A percentile compares a stretch with the other conserved stretches of the same genome.
Conservation (phyloP, 2,329 filamentous ascomycete species). For the Monosporascus sp. region DNA sequence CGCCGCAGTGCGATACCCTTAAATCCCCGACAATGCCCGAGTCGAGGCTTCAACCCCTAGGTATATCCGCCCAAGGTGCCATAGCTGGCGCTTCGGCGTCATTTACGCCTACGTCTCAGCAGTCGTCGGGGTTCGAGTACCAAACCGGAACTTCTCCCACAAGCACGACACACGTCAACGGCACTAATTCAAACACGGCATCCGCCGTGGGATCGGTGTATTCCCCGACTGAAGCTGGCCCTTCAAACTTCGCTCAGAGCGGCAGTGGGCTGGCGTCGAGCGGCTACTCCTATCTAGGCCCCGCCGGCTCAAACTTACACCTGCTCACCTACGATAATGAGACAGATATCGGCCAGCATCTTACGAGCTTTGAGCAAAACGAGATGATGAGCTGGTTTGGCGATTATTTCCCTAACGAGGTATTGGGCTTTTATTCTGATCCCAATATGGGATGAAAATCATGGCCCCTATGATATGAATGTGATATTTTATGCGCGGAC, state of each 20-base stretch:
- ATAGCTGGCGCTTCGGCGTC: constrained; percentile 16
- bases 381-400: constrained; percentile 31
- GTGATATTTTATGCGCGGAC: neutral
- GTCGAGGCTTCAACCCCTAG: constrained; percentile 18
- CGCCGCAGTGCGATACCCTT: constrained; percentile 24
- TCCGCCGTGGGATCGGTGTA: constrained; percentile 6
- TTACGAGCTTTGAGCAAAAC: constrained; percentile 25
- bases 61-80: constrained; percentile 18
- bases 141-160: constrained; percentile 34
- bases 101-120: constrained; percentile 37
- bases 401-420: constrained; percentile 26
- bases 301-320: constrained; percentile 20
- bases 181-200: constrained; percentile 2
- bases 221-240: constrained; percentile 12
- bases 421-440: constrained; percentile 23
- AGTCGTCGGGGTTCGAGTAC: constrained; percentile 37
- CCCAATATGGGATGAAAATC: constrained; percentile 13
- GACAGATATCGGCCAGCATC: constrained; percentile 27
- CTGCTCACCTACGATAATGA: constrained; percentile 29
- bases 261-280: constrained; percentile 24
- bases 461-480: neutral
- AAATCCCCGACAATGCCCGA: constrained; percentile 27
- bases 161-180: constrained; percentile 32
- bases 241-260: constrained; percentile 24
- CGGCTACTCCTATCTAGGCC: constrained; percentile 25